Evolutionary conservation across 441 rosid species (phyloP), one percentile per base, ranked within the genome.

Genomic region (Pelargonium fulgidum): DNA sequence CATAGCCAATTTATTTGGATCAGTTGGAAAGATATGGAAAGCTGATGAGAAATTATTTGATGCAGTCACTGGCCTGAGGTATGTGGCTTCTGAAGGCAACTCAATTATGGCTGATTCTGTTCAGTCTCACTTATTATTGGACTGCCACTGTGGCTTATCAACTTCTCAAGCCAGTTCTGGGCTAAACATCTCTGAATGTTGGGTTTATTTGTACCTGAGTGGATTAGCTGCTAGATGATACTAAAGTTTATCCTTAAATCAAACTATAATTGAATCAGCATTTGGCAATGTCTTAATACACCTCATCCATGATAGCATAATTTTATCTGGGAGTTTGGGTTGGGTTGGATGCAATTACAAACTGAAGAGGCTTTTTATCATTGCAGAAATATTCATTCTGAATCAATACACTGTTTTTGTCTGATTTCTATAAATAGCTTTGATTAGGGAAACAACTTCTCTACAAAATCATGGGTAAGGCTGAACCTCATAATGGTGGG

Each of bases 41-140:
- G 93, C 92, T 72, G 89, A 91, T 70, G 99, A 93, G 75, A 91
- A 89, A 71, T 56, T 81, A 68, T 91, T 93, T 74, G 97, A 91
- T 84, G 97, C 96, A 66, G 75, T 91, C 73, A 91, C 97, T 74
- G 99, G 86, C 69, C 83, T 93, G 73, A 93, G 99, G 99, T 91
- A 83, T 62, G 42, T 70, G 42, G 66, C 24, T 62, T 67, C 52
- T 24, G 36, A 58, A 58, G 24, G 24, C 62, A 16, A 7, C 62
- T 56, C 17, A 56, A 1, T 56, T 56, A 58, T 33, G 39, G 3
- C 39, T 33, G 39, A 33, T 58, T 58, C 29, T 17, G 20, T 58
- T 58, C 29, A 58, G 20, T 2, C 29, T 58, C 29, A 19, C 12
- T 58, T 58, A 3, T 19, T 8, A 58, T 24, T 58, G 12, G 20